Evolutionary conservation across 2,329 filamentous ascomycete genomes (phyloP), one percentile per base, ranked within the genome.

Genomic region (Penicillium verrucosum): DNA sequence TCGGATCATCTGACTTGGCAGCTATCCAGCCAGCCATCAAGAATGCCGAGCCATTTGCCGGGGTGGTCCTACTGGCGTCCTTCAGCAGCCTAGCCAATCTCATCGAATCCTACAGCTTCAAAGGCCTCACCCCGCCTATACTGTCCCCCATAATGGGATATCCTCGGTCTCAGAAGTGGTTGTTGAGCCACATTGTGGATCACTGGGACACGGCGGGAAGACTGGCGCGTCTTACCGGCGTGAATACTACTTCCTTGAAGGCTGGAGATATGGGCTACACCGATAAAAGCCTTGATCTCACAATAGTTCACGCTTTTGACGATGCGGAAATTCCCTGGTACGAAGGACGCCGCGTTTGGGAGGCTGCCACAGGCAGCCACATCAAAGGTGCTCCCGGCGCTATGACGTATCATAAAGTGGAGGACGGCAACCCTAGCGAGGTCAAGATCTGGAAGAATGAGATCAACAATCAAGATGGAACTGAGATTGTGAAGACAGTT

Each of bases 291-390:
- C 61, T 94, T 10, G 81, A 86, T 23, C 75, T 97, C 21, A 86
- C 83, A 42, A 77, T 97, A 41, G 76, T 97, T 3, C 93, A 97
- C 66, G 89, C 92, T 16, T 81, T 82, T 52, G 85, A 96, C 67
- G 93, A 97, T 70, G 77, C 78, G 57, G 90, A 96, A 65, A 96
- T 97, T 58, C 86, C 89, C 0, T 93, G 85, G 76, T 81, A 68
- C 21, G 74, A 79, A 60, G 77, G 76, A 5, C 68, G 68, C 29
- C 66, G 65, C 9, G 72, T 75, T 21, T 79, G 75, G 75, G 63
- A 67, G 18, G 68, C 71, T 42, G 73, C 74, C 10, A 74, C 70
- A 0, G 72, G 71, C 9, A 68, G 68, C 40, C 37, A 57, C 3
- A 55, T 66, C 16, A 57, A 68, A 2, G 56, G 59, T 49, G 53